Base-by-base conservation (phyloP, 768 basidiomycete genomes). In the Podaxis sp. region DNA sequence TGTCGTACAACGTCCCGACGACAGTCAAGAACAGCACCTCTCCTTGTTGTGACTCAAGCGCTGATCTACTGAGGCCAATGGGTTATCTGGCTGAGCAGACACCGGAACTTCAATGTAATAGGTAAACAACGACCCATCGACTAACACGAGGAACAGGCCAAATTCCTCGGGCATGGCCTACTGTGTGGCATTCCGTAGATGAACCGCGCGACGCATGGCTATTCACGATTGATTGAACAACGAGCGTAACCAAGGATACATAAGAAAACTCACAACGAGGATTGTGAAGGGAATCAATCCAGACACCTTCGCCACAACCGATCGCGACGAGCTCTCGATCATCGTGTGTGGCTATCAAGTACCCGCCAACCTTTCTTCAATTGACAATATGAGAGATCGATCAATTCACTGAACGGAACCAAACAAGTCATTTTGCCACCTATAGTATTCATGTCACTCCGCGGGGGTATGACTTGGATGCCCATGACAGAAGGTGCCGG, bases 31-130 rank as follows among this genome's bases (percentile, higher is more conserved):
- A 99, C 65, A 93, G 89, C 10, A 99, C 94, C 66, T 98, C 95
- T 71, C 91, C 91, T 87, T 91, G 0, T 93, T 91, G 5, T 46
- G 12, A 69, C 90, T 94, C 41, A 98, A 80, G 66, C 95, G 91
- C 72, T 98, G 95, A 2, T 89, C 88, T 69, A 93, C 89, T 0
- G 85, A 84, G 4, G 84, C 84, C 67, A 88, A 85, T 30, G 84
- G 77, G 59, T 82, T 87, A 49, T 87, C 83, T 7, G 87, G 87
- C 0, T 89, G 87, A 2, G 95, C 91, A 0, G 96, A 96, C 6
- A 99, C 95, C 36, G 99, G 84, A 0, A 95, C 95, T 74, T 99
- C 96, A 53, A 99, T 95, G 66, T 95, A 93, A 69, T 96, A 95
- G 1, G 96, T 95, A 64, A 96, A 93, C 2, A 98, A 78, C 0